Evolutionary conservation across 768 basidiomycete species (phyloP).

Genomic region (Trametopsis cervina): DNA sequence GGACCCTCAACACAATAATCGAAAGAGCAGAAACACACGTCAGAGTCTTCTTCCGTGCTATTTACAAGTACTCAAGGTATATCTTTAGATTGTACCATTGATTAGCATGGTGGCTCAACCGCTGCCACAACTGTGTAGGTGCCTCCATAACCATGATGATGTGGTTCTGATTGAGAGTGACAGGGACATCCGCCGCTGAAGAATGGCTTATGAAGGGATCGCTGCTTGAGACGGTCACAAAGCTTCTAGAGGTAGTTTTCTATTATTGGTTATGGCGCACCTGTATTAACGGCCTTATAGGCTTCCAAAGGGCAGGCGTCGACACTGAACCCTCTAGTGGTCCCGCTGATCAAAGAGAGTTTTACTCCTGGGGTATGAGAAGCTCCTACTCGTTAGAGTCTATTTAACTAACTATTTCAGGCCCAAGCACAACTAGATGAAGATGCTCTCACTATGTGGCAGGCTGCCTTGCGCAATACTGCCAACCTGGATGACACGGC

Average conservation of each 20-base stretch:
- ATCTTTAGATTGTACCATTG: conserved; percentile 58
- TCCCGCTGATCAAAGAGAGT: conserved; percentile 21
- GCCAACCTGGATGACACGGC: conserved; percentile 40
- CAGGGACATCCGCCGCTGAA: conserved; percentile 63
- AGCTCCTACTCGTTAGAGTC: background rate
- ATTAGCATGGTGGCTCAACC: conserved; percentile 53
- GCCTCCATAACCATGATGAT: background rate
- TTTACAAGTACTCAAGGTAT: background rate
- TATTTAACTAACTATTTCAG: conserved; percentile 27
- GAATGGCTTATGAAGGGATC: conserved; percentile 69
- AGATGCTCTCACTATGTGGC: conserved; percentile 75
- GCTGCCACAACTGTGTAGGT: conserved; percentile 67
- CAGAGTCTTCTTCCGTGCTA: conserved; percentile 8
- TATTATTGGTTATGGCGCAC: background rate
- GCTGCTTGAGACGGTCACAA: conserved; percentile 62
- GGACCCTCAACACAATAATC: conserved; percentile 63
- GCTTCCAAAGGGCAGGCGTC: conserved; percentile 44
- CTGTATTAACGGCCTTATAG: conserved; percentile 30
- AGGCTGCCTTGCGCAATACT: conserved; percentile 60
- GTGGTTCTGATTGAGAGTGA: conserved; percentile 13
- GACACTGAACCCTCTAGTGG: conserved; percentile 14
- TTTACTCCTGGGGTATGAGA: conserved; percentile 17
- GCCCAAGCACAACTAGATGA: conserved; percentile 64
- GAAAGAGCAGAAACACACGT: conserved; percentile 37
- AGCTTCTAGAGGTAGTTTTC: conserved; percentile 55